These are phyloP conservation scores for Stipa capillata DNA, from an alignment of 176 grass and related monocot genomes.

Conservation along the genomic window DNA sequence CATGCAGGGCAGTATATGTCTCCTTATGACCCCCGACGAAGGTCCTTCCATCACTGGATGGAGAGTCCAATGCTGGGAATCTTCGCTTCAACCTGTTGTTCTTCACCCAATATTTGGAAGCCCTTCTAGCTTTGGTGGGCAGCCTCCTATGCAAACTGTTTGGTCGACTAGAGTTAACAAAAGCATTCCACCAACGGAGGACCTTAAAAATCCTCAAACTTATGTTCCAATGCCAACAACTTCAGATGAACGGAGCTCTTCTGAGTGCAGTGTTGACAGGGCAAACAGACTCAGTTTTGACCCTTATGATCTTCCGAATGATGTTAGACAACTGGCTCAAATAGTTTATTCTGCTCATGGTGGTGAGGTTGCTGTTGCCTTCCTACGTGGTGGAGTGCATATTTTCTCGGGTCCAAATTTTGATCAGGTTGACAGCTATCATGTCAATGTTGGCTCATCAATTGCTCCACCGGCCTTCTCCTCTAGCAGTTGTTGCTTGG, in stretches of 20 bases:
- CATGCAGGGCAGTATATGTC: constrained; percentile 96
- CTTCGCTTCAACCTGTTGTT: constrained; percentile 88
- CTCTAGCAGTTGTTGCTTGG: constrained; percentile 85
- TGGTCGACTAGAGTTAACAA: constrained; percentile 94
- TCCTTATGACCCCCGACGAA: constrained; percentile 98
- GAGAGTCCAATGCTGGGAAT: constrained; percentile 98
- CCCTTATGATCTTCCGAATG: constrained; percentile 95
- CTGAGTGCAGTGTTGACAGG: constrained; percentile 92
- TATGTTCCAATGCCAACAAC: constrained; percentile 60
- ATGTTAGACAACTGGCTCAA: constrained; percentile 92
- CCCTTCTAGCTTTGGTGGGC: constrained; percentile 67
- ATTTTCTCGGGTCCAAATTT: constrained; percentile 93
- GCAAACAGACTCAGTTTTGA: constrained; percentile 88
- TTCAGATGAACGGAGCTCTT: constrained; percentile 80
- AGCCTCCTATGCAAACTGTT: constrained; percentile 92
- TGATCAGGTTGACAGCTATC: constrained; percentile 89
- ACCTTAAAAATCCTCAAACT: constrained; percentile 81
- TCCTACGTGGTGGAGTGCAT: constrained; percentile 89
- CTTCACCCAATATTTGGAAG: constrained; percentile 99
- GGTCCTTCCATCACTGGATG: constrained; percentile 98
- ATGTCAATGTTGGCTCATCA: constrained; percentile 92
- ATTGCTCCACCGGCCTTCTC: constrained; percentile 97
- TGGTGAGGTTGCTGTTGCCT: constrained; percentile 89
- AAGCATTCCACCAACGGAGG: constrained; percentile 90
- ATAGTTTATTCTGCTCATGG: constrained; percentile 96